These are phyloP conservation scores for Pythium monospermum DNA, from an alignment of 352 stramenopile species.

Conservation along the genomic window DNA sequence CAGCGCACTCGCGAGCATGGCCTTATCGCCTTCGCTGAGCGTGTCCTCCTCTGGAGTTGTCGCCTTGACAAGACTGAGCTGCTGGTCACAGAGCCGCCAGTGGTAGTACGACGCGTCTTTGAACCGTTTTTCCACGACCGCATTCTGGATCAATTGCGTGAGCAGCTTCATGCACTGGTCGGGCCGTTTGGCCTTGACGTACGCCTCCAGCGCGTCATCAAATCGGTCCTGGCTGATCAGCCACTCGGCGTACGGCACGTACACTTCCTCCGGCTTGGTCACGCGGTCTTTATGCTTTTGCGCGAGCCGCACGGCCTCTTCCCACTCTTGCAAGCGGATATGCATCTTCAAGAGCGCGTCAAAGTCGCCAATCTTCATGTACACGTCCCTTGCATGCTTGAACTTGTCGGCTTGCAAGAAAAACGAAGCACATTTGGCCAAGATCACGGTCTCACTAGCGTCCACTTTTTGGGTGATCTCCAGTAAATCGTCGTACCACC, in stretches of 20 bases:
- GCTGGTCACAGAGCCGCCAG: slow-evolving; percentile 87
- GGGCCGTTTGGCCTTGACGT: slow-evolving; percentile 65
- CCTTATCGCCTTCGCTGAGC: slow-evolving; percentile 25
- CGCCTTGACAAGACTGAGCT: slow-evolving; percentile 37
- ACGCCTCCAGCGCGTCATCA: slow-evolving; percentile 91
- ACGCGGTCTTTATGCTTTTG: slow-evolving; percentile 77
- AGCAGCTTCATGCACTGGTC: slow-evolving; percentile 86
- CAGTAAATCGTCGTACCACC: slow-evolving; percentile 85
- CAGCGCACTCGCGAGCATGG: slow-evolving; percentile 31
- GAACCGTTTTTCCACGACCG: slow-evolving; percentile 83
- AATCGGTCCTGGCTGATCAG: slow-evolving; percentile 90
- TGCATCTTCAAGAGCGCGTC: slow-evolving; percentile 88
- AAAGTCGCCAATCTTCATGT: slow-evolving; percentile 76
- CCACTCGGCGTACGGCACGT: slow-evolving; percentile 92
- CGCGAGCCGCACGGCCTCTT: slow-evolving; percentile 87
- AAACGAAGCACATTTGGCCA: slow-evolving; percentile 54
- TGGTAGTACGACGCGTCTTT: slow-evolving; percentile 92
- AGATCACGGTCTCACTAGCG: slow-evolving; percentile 32
- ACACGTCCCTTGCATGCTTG: slow-evolving; percentile 73
- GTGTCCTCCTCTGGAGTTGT: slow-evolving; percentile 14
- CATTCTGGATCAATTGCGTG: slow-evolving; percentile 86
- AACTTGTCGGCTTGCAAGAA: slow-evolving; percentile 75
- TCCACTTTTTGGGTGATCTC: slow-evolving; percentile 67
- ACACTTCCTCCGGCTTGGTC: slow-evolving; percentile 85
- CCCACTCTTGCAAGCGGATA: slow-evolving; percentile 89